A percentile compares a stretch with the other conserved stretches of the same genome.
These are phyloP conservation scores for Bryum argenteum DNA, from an alignment of 225 moss, liverwort and hornwort genomes.

Conservation along the genomic window DNA sequence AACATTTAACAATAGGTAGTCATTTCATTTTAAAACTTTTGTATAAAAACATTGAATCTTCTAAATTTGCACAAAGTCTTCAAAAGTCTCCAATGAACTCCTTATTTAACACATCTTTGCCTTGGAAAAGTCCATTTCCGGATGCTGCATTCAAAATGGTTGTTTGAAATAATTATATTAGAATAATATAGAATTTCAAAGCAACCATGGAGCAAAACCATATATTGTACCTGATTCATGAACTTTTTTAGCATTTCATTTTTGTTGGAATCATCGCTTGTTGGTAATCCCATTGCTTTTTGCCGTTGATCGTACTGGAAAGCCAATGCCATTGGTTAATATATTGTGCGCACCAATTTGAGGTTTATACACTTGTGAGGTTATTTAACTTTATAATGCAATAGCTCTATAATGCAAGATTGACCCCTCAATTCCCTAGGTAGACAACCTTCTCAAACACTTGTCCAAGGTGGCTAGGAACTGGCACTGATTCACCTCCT, in stretches of 20 bases:
- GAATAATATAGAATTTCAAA: background rate
- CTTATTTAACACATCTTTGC: constrained; percentile 75
- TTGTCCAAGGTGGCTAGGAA: too few species aligned
- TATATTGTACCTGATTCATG: constrained; percentile 74
- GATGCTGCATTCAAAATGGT: constrained; percentile 68
- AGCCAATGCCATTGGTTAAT: constrained; percentile 26
- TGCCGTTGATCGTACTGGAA: constrained; percentile 89
- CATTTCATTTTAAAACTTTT: too few species aligned
- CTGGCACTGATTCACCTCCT: too few species aligned
- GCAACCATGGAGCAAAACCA: background rate
- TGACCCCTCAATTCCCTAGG: too few species aligned
- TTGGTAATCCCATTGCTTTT: constrained; percentile 88
- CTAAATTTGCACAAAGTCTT: background rate
- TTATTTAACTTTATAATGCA: too few species aligned
- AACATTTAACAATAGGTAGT: too few species aligned
- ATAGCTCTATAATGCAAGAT: too few species aligned
- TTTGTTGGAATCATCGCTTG: constrained; percentile 75
- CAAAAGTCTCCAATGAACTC: background rate
- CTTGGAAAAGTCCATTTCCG: constrained; percentile 98
- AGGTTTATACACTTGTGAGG: background rate
- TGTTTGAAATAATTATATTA: background rate
- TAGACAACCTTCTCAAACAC: too few species aligned
- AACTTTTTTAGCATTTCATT: constrained; percentile 79
- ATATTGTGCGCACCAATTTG: background rate
- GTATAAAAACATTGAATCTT: too few species aligned